Evolutionary conservation across 139 green algal genomes (phyloP).

Genomic region (Picocystis salinarum): DNA sequence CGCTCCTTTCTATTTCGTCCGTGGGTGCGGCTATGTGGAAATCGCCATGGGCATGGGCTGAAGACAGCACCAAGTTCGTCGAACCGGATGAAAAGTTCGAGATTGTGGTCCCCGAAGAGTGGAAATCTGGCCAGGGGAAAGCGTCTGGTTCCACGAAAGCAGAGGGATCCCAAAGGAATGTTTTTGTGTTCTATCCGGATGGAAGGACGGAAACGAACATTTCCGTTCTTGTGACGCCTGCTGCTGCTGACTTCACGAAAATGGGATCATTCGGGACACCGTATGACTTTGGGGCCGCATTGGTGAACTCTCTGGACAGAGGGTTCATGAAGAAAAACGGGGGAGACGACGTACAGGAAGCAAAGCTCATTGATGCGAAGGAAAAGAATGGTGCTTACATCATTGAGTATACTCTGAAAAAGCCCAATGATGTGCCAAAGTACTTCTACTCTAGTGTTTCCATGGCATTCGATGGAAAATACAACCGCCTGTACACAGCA

Average conservation of each 20-base stretch:
- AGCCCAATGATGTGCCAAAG: slow-evolving; percentile 12
- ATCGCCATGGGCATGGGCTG: too few species aligned
- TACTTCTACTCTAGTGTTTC: slow-evolving; percentile 16
- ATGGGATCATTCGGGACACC: slow-evolving; percentile 25
- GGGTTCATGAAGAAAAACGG: slow-evolving; percentile 7
- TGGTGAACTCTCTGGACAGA: slow-evolving; percentile 27
- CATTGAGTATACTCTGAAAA: slow-evolving; percentile 25
- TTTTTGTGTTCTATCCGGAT: too few species aligned
- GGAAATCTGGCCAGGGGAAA: too few species aligned
- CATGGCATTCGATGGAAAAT: slow-evolving; percentile 25
- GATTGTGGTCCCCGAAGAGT: too few species aligned
- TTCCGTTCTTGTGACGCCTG: too few species aligned
- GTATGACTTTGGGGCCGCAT: slow-evolving; percentile 22
- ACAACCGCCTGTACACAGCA: slow-evolving; percentile 26
- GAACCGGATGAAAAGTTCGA: too few species aligned
- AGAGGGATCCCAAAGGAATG: too few species aligned
- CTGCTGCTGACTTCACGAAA: slow-evolving; percentile 22
- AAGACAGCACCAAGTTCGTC: too few species aligned
- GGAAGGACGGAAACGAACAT: too few species aligned
- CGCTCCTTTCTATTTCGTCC: too few species aligned
- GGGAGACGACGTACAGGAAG: slow-evolving; percentile 11
- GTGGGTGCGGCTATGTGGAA: too few species aligned
- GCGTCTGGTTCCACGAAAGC: too few species aligned
- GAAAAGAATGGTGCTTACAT: slow-evolving; percentile 12
- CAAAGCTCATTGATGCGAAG: slow-evolving; percentile 14